Conservation (phyloP, 495 filamentous ascomycete genomes). For the Penicillium soppii region DNA sequence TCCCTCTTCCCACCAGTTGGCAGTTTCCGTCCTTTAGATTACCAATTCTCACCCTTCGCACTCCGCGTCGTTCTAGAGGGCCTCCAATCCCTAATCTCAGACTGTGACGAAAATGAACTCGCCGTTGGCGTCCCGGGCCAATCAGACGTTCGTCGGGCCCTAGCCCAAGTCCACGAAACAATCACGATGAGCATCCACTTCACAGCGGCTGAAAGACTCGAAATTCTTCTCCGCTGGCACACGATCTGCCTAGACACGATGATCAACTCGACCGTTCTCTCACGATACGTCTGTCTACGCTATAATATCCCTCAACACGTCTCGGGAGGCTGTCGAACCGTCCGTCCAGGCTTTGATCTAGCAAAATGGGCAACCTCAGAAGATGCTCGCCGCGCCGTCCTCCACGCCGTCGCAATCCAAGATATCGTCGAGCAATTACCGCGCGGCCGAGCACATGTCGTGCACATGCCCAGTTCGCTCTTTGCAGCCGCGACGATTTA, state of each 20-base stretch:
- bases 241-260: conserved; percentile 46
- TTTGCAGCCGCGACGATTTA: conserved; percentile 48
- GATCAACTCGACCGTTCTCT: conserved; percentile 43
- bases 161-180: conserved; percentile 43
- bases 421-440: conserved; percentile 51
- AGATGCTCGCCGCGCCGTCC: conserved; percentile 43
- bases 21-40: conserved; percentile 33
- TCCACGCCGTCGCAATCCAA: conserved; percentile 50
- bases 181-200: conserved; percentile 41
- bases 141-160: conserved; percentile 38
- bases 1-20: conserved; percentile 38
- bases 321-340: conserved; percentile 25
- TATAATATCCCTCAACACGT: conserved; percentile 44
- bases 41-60: conserved; percentile 42
- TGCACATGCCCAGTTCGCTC: conserved; percentile 47
- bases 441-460: conserved; percentile 45
- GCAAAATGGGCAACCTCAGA: conserved; percentile 38
- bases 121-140: conserved; percentile 43
- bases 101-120: conserved; percentile 39
- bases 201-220: conserved; percentile 37
- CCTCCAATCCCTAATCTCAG: conserved; percentile 44
- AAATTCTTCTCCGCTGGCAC: conserved; percentile 50
- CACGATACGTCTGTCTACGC: conserved; percentile 41
- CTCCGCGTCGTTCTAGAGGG: conserved; percentile 48
- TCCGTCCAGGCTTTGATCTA: conserved; percentile 35